Evolutionary conservation across 176 grass and related monocot genomes (phyloP), one percentile per base, ranked within the genome.

Genomic region (Phoenix roebelenii): DNA sequence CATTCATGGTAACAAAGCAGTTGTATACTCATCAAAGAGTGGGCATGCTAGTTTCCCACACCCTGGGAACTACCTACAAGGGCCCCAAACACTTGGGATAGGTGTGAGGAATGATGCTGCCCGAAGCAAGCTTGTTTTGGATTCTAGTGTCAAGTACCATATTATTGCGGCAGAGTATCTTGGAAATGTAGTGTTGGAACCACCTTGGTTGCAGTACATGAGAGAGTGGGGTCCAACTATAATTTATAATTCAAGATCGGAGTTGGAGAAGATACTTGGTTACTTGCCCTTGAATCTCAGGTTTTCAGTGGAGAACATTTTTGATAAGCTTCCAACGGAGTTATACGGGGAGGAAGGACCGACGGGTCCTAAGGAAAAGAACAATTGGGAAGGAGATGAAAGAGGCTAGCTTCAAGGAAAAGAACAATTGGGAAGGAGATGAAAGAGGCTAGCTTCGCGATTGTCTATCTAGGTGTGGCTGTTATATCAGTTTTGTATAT

Each of bases 371-470:
- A 90, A 96, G 80, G 86, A 96, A 80, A 96, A 96, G 54, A 77
- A 96, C 49, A 96, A 96, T 64, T 90, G 91, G 91, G 58, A 85
- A 75, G 91, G 91, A 16, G 90, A 95, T 39, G 90, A 95, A 72
- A 82, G 83, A 51, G 70, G 68, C 48, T 96, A 90, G n/a, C n/a
- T n/a, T n/a, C n/a, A 90, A 96, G 80, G 86, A 96, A 80, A 96
- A 96, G 54, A 77, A 96, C 49, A 96, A 96, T 64, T 90, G 91
- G 91, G 58, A 85, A 75, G 91, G 91, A 16, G 90, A 95, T 39
- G 90, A 95, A 72, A 82, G 83, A 51, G 70, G 58, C 29, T 25
- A 30, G 28, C 28, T 14, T 44, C 10, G 2, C 12, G 35, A 12
- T 44, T 3, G 10, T 14, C 9, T 12, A 0, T 44, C 35, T 44